Conservation (phyloP, 305 asterid species). For the Fraxinus xanthoxyloides region DNA sequence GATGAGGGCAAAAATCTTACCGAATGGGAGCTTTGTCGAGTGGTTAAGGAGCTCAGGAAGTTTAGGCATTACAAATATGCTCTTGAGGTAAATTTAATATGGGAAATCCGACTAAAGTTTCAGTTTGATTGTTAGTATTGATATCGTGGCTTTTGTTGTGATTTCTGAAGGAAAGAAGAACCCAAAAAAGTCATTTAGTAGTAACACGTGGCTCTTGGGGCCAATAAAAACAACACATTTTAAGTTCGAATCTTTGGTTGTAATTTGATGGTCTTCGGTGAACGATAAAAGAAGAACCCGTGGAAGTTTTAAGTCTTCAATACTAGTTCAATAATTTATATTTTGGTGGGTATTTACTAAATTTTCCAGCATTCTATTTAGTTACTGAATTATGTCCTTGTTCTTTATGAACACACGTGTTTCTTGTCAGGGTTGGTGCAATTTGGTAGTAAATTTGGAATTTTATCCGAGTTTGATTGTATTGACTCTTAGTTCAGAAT, state of each 20-base stretch:
- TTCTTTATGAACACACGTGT: not conserved
- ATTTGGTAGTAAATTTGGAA: not conserved
- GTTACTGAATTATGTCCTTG: not conserved
- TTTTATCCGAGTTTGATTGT: not conserved
- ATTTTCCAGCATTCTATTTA: not conserved
- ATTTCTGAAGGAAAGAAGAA: not conserved
- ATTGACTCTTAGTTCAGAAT: not conserved
- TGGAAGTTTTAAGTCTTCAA: not conserved
- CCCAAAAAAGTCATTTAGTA: not conserved
- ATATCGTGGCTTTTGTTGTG: not conserved
- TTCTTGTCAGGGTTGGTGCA: not conserved
- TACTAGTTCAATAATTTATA: not conserved
- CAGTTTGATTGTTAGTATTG: not conserved
- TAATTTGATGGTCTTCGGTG: slow-evolving; percentile 8
- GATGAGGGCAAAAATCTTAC: slow-evolving; percentile 56
- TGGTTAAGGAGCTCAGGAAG: slow-evolving; percentile 83
- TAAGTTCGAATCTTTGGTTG: not conserved
- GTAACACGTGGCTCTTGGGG: not conserved
- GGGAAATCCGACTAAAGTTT: not conserved
- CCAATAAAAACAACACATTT: not conserved
- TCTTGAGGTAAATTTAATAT: slow-evolving; percentile 54
- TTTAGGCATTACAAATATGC: slow-evolving; percentile 65
- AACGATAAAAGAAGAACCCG: not conserved
- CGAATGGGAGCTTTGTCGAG: slow-evolving; percentile 71
- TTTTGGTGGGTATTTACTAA: not conserved